Base-by-base conservation (phyloP, 345 rosid genomes). In the Eutrema yunnanense region DNA sequence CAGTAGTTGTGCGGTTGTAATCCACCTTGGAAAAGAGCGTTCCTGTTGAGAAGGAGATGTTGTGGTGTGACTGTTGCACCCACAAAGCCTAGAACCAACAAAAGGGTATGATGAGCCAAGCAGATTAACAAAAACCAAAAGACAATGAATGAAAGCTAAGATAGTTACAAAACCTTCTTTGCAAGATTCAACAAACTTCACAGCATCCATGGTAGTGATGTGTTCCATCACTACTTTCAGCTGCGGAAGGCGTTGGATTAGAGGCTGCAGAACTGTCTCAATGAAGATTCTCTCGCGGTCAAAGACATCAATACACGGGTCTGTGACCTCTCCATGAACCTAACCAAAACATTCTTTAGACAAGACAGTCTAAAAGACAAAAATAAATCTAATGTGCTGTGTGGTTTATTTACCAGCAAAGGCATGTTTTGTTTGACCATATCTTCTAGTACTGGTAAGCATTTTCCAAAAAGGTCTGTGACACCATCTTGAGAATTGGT, bases 321-420 rank as follows among this genome's bases (percentile, higher is more conserved):
- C 90, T 14, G 97, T 90, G 72, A 93, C 98, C 81, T 93, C 98
- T n/a, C 97, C 96, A 74, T 93, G 98, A 79, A 93, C 97, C 98
- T 92, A 82, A 41, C 69, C 14, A 72, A 53, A 47, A 14, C 37
- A 74, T 62, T 47, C 13, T 27, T 71, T 9, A 22, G 63, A 41
- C 46, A 52, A 47, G 33, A 56, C 13, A 51, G 10, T 62, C 30
- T 42, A 47, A 32, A 60, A 11, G 29, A 61, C 51, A 38, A 62
- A 48, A 9, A 48, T 8, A 48, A 38, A 57, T 41, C 12, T 34
- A 13, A 0, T 47, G 7, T 59, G 46, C 1, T 60, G 26, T 27
- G 10, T 60, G 34, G 1, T 49, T 33, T 5, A 42, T 8, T 74
- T 86, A 95, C 98, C 88, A 95, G 86, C 74, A 95, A 78, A 13